These are phyloP conservation scores for Boechera stricta DNA, from an alignment of 345 rosid genomes.

Conservation along the genomic window DNA sequence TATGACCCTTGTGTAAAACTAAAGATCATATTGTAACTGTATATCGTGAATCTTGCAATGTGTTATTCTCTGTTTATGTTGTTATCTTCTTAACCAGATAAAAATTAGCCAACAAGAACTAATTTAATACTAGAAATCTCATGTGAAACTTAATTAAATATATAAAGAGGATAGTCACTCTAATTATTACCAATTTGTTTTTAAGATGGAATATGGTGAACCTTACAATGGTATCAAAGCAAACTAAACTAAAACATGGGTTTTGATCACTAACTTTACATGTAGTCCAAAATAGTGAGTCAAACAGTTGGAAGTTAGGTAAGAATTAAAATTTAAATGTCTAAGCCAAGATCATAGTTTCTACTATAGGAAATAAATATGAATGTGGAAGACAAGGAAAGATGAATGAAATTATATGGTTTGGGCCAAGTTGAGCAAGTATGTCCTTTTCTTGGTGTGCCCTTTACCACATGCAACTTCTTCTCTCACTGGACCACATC, in stretches of 20 bases:
- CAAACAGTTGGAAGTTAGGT: not conserved
- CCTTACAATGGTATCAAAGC: not conserved
- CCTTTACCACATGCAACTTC: conserved; percentile 42
- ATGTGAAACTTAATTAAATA: not conserved
- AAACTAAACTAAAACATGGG: not conserved
- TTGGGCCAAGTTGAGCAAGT: conserved; percentile 13
- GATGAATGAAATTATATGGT: conserved; percentile 13
- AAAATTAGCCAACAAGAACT: not conserved
- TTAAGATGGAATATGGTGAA: not conserved
- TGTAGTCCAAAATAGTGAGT: not conserved
- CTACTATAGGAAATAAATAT: not conserved
- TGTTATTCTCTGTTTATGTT: conserved; percentile 14
- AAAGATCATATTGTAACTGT: not conserved
- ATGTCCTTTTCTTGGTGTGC: conserved; percentile 17
- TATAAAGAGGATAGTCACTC: not conserved
- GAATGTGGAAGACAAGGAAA: not conserved
- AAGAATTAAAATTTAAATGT: not conserved
- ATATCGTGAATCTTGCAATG: conserved; percentile 24
- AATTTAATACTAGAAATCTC: not conserved
- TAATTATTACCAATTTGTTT: not conserved
- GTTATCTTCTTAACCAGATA: not conserved
- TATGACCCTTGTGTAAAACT: conserved; percentile 38
- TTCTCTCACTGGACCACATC: conserved; percentile 32
- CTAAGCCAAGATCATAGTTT: not conserved
- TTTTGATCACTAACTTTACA: not conserved